A percentile compares a stretch with the other conserved stretches of the same genome.
These are phyloP conservation scores for Aureobasidium sp. DNA, from an alignment of 2,329 filamentous ascomycete genomes.

Conservation along the genomic window DNA sequence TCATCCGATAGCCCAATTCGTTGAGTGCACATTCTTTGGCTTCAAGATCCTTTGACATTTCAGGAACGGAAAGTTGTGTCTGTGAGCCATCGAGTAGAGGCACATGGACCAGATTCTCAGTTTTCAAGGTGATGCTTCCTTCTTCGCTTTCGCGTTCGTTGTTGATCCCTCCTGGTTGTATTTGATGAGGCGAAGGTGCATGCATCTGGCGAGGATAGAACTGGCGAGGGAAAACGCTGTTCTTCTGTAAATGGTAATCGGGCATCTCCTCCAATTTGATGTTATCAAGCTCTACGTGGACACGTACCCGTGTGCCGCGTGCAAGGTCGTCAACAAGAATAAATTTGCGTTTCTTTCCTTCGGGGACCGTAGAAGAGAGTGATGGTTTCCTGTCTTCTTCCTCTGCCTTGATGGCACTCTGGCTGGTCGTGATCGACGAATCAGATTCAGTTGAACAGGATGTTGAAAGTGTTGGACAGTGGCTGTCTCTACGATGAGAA, in stretches of 20 bases:
- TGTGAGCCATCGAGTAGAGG: slow-evolving; percentile 58
- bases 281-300: slow-evolving; percentile 85
- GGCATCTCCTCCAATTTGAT: slow-evolving; percentile 95
- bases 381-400: slow-evolving; percentile 54
- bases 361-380: slow-evolving; percentile 81
- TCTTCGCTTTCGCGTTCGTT: slow-evolving; percentile 22
- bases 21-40: slow-evolving; percentile 85
- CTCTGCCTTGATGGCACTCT: slow-evolving; percentile 32
- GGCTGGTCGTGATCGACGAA: slow-evolving; percentile 42
- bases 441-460: slow-evolving; percentile 47
- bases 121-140: slow-evolving; percentile 23
- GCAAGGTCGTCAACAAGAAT: slow-evolving; percentile 89
- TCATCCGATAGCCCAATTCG: slow-evolving; percentile 89
- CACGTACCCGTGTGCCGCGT: slow-evolving; percentile 70
- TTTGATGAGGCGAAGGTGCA: slow-evolving; percentile 67
- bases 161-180: slow-evolving; percentile 47
- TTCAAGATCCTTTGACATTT: slow-evolving; percentile 60
- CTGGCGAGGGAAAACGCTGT: slow-evolving; percentile 81
- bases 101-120: slow-evolving; percentile 40
- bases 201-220: slow-evolving; percentile 95
- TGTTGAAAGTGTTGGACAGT: slow-evolving; percentile 61
- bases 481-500: slow-evolving; percentile 65
- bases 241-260: slow-evolving; percentile 84
- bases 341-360: slow-evolving; percentile 89
- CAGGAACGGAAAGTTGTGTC: slow-evolving; percentile 65